These are phyloP conservation scores for Picochlorum sp. DNA, from an alignment of 139 green algal species.

Conservation along the genomic window DNA sequence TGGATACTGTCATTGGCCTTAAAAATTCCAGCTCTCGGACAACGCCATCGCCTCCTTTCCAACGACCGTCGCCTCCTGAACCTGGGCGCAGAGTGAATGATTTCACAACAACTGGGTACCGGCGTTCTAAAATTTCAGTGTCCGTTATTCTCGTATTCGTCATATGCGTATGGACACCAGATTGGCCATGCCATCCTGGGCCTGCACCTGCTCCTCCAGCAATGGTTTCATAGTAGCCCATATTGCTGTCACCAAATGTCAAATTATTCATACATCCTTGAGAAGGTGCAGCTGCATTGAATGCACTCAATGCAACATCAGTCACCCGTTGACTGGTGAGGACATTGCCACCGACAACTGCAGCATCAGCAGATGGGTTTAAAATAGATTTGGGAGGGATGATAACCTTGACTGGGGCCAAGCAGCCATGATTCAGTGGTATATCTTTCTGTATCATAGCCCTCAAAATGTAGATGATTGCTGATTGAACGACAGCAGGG, in stretches of 20 bases:
- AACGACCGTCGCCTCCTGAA: constrained; percentile 70
- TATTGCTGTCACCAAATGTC: constrained; percentile 84
- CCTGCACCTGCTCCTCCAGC: constrained; percentile 85
- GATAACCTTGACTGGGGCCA: constrained; percentile 62
- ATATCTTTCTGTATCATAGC: constrained; percentile 87
- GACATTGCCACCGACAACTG: constrained; percentile 95
- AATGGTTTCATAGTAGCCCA: constrained; percentile 98
- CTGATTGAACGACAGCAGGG: constrained; percentile 77
- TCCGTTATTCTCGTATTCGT: constrained; percentile 98
- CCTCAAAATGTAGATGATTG: constrained; percentile 90
- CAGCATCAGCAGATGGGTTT: constrained; percentile 42
- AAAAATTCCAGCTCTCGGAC: constrained; percentile 86
- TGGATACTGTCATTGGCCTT: constrained; percentile 64
- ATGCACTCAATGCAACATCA: constrained; percentile 89
- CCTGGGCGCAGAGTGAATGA: constrained; percentile 70
- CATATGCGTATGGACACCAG: constrained; percentile 96
- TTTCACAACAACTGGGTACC: constrained; percentile 82
- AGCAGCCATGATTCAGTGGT: constrained; percentile 85
- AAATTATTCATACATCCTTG: constrained; percentile 99
- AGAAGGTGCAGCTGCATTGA: constrained; percentile 73
- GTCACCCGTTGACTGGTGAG: constrained; percentile 95
- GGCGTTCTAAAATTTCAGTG: constrained; percentile 86
- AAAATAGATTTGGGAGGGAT: constrained; percentile 52
- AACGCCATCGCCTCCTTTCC: constrained; percentile 79
- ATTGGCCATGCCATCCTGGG: constrained; percentile 75